Base-by-base conservation (phyloP, 768 basidiomycete species). In the Fistulinella prunicolor region DNA sequence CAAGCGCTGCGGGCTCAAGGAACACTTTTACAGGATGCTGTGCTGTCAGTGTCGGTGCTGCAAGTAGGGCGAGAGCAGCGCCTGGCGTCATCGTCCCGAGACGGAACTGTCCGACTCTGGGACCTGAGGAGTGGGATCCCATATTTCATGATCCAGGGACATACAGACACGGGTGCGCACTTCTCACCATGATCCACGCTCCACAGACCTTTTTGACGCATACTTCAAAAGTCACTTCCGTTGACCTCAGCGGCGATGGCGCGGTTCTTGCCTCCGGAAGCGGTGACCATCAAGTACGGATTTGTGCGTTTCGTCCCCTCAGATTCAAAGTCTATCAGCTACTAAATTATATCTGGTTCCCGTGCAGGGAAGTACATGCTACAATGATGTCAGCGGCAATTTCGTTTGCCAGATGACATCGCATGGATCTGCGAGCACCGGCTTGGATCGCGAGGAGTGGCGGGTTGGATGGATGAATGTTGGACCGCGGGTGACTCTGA, bases 71-170 rank as follows among this genome's bases (percentile, higher is more conserved):
- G 63, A 43, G 65, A 66, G 36, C 63, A 59, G 36, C 60, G 59
- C 17, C 49, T 72, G 24, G 70, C 62, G 4, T 74, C 73, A 19
- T 65, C 68, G 16, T 75, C 73, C 23, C 44, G 64, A 50, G 73
- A 73, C 43, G 54, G 65, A 8, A 69, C 61, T 20, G 57, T 72
- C 20, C 51, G 66, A 21, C 49, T 73, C 19, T 73, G 72, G 71
- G 65, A 72, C 55, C 40, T 65, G 42, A 60, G 49, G 26, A 64
- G 29, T 19, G 72, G 68, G 5, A 47, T 47, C 22, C 55, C 62
- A 16, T 66, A 68, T 42, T 68, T 70, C 37, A 64, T 68, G 64
- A 64, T 68, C 23, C 66, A 67, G 41, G 66, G 66, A 8, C 66
- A 68, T 40, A 68, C 63, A 9, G 55, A 68, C 40, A 68, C 66